A percentile compares a stretch with the other conserved stretches of the same genome.
These are phyloP conservation scores for Xylariaceae sp. DNA, from an alignment of 2,329 filamentous ascomycete species.

Conservation along the genomic window DNA sequence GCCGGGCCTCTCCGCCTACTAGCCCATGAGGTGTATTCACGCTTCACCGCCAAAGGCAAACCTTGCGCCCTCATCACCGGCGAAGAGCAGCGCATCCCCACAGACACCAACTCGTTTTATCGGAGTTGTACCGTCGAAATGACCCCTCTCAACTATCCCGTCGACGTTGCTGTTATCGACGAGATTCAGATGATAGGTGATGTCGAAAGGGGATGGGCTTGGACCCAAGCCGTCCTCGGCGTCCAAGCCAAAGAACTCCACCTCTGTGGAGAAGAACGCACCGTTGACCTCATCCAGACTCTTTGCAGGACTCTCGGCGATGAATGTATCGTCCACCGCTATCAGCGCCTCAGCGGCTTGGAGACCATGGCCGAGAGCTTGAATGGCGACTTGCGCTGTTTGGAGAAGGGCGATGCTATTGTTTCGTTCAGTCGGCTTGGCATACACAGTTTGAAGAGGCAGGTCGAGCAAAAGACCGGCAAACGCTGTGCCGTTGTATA, in stretches of 20 bases:
- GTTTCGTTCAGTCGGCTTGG: slow-evolving; percentile 80
- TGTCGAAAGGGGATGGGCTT: slow-evolving; percentile 78
- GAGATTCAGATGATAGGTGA: slow-evolving; percentile 98
- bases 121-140: slow-evolving; percentile 95
- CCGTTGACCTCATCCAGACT: slow-evolving; percentile 72
- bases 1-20: slow-evolving; percentile 84
- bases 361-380: slow-evolving; percentile 62
- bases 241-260: slow-evolving; percentile 86
- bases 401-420: slow-evolving; percentile 86
- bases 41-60: slow-evolving; percentile 74
- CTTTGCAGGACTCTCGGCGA: slow-evolving; percentile 79
- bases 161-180: slow-evolving; percentile 93
- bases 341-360: slow-evolving; percentile 78
- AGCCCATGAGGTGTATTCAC: slow-evolving; percentile 91
- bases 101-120: slow-evolving; percentile 55
- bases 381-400: slow-evolving; percentile 56
- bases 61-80: slow-evolving; percentile 81
- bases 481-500: slow-evolving; percentile 89
- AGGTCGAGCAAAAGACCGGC: slow-evolving; percentile 72
- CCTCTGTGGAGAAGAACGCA: slow-evolving; percentile 84
- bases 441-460: slow-evolving; percentile 74
- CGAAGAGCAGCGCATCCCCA: slow-evolving; percentile 75
- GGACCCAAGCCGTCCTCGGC: slow-evolving; percentile 87
- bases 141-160: slow-evolving; percentile 49
- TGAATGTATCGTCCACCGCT: slow-evolving; percentile 73